phyloP scores from a whole-genome alignment of 2,329 filamentous ascomycete genomes.

The Cordyceps cicadae region DNA sequence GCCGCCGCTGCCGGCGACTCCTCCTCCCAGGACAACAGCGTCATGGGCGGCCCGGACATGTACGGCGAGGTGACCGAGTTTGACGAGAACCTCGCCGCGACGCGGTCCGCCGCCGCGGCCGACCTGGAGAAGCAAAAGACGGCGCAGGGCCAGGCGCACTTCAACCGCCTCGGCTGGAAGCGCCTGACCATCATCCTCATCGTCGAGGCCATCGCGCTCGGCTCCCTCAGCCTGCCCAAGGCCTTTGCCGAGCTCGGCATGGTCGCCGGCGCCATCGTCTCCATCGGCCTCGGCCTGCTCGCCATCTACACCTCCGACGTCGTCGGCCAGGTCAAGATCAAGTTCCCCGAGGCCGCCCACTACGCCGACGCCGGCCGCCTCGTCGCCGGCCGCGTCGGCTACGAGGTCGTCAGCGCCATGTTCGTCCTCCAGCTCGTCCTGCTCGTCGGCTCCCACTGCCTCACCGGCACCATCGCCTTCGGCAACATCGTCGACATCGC shows the following conservation, averaged over 20 bases:
- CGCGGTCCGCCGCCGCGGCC: constrained; percentile 17
- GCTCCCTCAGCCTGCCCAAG: constrained; percentile 40
- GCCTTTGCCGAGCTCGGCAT: constrained; percentile 48
- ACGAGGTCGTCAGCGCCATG: constrained; percentile 53
- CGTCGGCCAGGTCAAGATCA: constrained; percentile 41
- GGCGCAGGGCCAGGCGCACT: constrained; percentile 37
- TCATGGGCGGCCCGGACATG: constrained; percentile 19
- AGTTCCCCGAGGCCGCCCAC: constrained; percentile 49
- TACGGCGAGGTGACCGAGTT: constrained; percentile 31
- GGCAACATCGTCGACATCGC: constrained; percentile 51
- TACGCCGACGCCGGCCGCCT: constrained; percentile 61
- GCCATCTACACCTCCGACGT: constrained; percentile 41
- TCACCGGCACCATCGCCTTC: constrained; percentile 63
- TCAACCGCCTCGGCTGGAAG: constrained; percentile 48
- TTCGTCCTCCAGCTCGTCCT: constrained; percentile 59
- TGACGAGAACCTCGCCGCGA: constrained; percentile 17
- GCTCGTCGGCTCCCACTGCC: constrained; percentile 61
- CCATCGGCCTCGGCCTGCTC: constrained; percentile 34
- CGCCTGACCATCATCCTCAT: constrained; percentile 47
- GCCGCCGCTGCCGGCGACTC: neutral
- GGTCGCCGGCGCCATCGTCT: constrained; percentile 38
- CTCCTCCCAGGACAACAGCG: constrained; percentile 16
- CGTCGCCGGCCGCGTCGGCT: constrained; percentile 50
- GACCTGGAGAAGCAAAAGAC: constrained; percentile 40
- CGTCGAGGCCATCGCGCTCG: constrained; percentile 49